Percentiles rank a stretch among this genome's conserved stretches.
Evolutionary conservation across 202 grass and related monocot genomes (phyloP).

Genomic region (Eragrostis tef): DNA sequence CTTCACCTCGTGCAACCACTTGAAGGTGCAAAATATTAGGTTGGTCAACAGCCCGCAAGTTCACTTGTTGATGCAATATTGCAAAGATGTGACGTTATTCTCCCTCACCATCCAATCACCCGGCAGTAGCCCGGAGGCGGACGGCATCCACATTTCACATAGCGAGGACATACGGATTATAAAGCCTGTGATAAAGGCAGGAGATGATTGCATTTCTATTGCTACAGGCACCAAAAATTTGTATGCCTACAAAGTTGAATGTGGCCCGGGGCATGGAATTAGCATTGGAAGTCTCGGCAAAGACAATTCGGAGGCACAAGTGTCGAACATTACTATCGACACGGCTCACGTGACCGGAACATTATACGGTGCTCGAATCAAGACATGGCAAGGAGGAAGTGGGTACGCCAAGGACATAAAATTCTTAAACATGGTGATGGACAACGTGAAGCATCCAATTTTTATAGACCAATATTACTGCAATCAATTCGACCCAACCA

Average conservation of each 20-base stretch:
- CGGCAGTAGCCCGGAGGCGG: too few species aligned
- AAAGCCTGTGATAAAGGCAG: not conserved
- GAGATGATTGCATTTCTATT: not conserved
- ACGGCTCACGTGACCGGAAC: not conserved
- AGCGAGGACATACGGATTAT: too few species aligned
- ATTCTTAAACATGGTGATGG: not conserved
- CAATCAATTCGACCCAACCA: not conserved
- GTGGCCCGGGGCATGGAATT: not conserved
- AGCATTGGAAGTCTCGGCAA: not conserved
- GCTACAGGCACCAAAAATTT: not conserved
- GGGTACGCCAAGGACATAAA: not conserved
- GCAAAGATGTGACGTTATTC: not conserved
- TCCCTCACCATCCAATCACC: not conserved
- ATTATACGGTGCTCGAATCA: not conserved
- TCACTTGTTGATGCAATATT: not conserved
- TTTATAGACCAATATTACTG: not conserved
- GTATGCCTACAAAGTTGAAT: not conserved
- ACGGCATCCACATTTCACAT: too few species aligned
- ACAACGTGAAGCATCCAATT: not conserved
- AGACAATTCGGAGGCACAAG: not conserved
- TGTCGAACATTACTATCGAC: not conserved
- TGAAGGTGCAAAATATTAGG: not conserved
- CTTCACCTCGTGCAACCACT: not conserved
- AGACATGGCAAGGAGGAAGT: not conserved
- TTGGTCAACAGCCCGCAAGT: not conserved